A percentile compares a stretch with the other conserved stretches of the same genome.
Evolutionary conservation across 495 filamentous ascomycete genomes (phyloP).

Genomic region (Talaromyces nanjingensis): DNA sequence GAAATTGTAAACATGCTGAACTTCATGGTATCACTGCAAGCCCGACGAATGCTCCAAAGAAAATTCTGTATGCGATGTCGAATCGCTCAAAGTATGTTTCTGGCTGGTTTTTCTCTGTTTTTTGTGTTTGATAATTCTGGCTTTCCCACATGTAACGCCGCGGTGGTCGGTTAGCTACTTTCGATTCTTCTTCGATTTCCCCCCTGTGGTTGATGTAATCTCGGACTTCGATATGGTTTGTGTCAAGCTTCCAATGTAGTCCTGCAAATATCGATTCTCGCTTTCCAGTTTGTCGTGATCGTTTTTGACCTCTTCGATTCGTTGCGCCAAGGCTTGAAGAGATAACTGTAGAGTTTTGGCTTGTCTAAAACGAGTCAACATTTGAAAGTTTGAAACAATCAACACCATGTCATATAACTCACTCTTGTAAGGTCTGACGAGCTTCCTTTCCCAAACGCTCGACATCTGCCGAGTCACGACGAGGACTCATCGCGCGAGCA

Average conservation of each 20-base stretch:
- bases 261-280: slow-evolving; percentile 91
- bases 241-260: slow-evolving; percentile 58
- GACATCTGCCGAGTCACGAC: slow-evolving; percentile 81
- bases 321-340: slow-evolving; percentile 78
- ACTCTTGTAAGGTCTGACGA: slow-evolving; percentile 58
- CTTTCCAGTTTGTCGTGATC: slow-evolving; percentile 93
- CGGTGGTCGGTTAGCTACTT: slow-evolving; percentile 22
- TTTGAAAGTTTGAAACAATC: background rate
- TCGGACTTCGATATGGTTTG: slow-evolving; percentile 47
- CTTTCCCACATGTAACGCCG: background rate
- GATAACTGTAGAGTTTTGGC: slow-evolving; percentile 82
- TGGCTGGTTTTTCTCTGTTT: slow-evolving; percentile 1
- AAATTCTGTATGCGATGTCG: slow-evolving; percentile 4
- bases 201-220: slow-evolving; percentile 31
- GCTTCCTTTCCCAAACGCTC: slow-evolving; percentile 79
- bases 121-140: background rate
- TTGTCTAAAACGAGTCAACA: slow-evolving; percentile 49
- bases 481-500: slow-evolving; percentile 89
- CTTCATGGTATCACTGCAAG: background rate
- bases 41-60: slow-evolving; percentile 6
- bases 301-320: slow-evolving; percentile 86
- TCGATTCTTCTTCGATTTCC: slow-evolving; percentile 38
- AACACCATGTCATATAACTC: slow-evolving; percentile 22
- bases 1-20: slow-evolving; percentile 10
- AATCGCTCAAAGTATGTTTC: background rate